A percentile compares a stretch with the other conserved stretches of the same genome.
Evolutionary conservation across 768 basidiomycete genomes (phyloP).

Genomic region (Agaricus blazei): DNA sequence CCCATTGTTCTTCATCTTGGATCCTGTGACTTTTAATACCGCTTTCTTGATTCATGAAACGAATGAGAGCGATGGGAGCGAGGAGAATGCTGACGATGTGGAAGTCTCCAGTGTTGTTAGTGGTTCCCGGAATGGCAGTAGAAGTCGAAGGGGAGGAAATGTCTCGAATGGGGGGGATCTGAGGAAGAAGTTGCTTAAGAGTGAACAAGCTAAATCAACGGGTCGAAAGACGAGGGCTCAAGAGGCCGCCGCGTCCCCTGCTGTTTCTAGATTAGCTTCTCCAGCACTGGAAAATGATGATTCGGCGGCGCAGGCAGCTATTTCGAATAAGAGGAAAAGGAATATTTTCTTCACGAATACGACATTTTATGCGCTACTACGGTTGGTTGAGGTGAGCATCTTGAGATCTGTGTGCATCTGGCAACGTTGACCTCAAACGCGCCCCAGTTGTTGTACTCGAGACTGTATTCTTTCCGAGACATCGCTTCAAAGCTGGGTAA

Average conservation of each 20-base stretch:
- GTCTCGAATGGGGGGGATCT: slow-evolving; percentile 50
- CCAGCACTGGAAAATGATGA: slow-evolving; percentile 49
- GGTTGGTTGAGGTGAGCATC: slow-evolving; percentile 74
- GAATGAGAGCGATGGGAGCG: slow-evolving; percentile 52
- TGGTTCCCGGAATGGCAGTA: slow-evolving; percentile 3
- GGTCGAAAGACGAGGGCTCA: slow-evolving; percentile 53
- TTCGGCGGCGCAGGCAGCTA: slow-evolving; percentile 26
- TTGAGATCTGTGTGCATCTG: neutral
- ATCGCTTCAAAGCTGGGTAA: slow-evolving; percentile 46
- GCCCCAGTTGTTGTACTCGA: slow-evolving; percentile 71
- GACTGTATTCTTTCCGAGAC: slow-evolving; percentile 76
- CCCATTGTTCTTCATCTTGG: slow-evolving; percentile 73
- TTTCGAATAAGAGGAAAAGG: slow-evolving; percentile 24
- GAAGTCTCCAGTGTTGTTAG: slow-evolving; percentile 28
- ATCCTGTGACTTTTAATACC: slow-evolving; percentile 64
- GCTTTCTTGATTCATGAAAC: slow-evolving; percentile 58
- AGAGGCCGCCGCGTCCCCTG: slow-evolving; percentile 43
- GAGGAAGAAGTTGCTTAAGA: slow-evolving; percentile 77
- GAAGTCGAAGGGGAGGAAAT: slow-evolving; percentile 8
- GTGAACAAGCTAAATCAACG: slow-evolving; percentile 73
- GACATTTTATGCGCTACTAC: slow-evolving; percentile 78
- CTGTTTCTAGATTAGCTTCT: slow-evolving; percentile 58
- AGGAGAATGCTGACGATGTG: slow-evolving; percentile 39
- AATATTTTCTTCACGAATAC: slow-evolving; percentile 86
- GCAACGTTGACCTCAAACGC: slow-evolving; percentile 2